Conservation (phyloP, 768 basidiomycete species). For the Nidula microcarpa region DNA sequence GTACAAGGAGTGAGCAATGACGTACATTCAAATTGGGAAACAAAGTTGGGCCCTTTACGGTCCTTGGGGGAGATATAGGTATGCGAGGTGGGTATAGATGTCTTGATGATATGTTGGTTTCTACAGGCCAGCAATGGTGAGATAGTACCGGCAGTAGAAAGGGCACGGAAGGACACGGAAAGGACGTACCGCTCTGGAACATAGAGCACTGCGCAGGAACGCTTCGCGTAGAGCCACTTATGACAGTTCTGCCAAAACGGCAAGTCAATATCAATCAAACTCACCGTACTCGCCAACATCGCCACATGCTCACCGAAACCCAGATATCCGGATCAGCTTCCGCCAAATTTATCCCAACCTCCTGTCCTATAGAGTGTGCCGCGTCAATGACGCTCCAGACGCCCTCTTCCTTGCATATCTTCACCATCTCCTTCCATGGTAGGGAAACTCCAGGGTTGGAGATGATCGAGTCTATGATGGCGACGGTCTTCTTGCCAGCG, state of each 20-base stretch:
- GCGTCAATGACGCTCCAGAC: slow-evolving; percentile 73
- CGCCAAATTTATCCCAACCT: slow-evolving; percentile 58
- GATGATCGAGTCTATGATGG: slow-evolving; percentile 66
- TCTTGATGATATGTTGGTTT: slow-evolving; percentile 60
- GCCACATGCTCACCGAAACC: slow-evolving; percentile 52
- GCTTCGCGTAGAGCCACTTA: slow-evolving; percentile 79
- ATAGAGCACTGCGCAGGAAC: slow-evolving; percentile 69
- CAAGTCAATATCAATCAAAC: background rate
- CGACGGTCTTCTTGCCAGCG: slow-evolving; percentile 51
- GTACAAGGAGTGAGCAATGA: slow-evolving; percentile 11
- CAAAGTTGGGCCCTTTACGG: slow-evolving; percentile 30
- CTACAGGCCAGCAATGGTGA: slow-evolving; percentile 22
- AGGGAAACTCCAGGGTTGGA: slow-evolving; percentile 62
- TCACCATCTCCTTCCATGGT: slow-evolving; percentile 78
- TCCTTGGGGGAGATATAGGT: slow-evolving; percentile 44
- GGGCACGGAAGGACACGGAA: background rate
- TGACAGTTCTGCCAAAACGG: slow-evolving; percentile 60
- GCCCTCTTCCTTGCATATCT: slow-evolving; percentile 59
- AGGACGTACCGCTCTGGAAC: slow-evolving; percentile 50
- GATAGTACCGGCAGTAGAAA: background rate
- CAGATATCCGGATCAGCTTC: slow-evolving; percentile 70
- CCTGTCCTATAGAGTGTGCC: slow-evolving; percentile 81
- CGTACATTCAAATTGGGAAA: slow-evolving; percentile 42
- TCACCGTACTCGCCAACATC: background rate
- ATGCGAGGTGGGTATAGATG: slow-evolving; percentile 55